phyloP scores from a whole-genome alignment of 371 early-diverging fungal genomes.

The Gilbertella persicaria region DNA sequence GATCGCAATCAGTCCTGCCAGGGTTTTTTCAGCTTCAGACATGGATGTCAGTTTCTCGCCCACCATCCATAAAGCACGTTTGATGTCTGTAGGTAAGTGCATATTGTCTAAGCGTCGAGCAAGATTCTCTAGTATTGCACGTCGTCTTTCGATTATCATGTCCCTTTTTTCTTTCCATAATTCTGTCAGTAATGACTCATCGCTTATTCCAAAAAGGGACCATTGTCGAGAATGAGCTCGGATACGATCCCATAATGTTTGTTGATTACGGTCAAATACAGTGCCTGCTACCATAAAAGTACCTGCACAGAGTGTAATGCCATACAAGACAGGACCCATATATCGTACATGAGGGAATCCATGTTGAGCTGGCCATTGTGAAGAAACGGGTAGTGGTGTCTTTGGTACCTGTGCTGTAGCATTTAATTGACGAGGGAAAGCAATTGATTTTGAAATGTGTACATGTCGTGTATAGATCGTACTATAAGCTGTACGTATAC shows the following conservation, averaged over 20 bases:
- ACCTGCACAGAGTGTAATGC: conserved; percentile 8
- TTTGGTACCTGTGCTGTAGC: too few species aligned
- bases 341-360: conserved; percentile 21
- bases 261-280: conserved; percentile 27
- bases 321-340: conserved; percentile 21
- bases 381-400: background rate
- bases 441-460: too few species aligned
- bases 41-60: conserved; percentile 44
- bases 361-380: background rate
- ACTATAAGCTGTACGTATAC: too few species aligned
- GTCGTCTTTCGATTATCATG: conserved; percentile 12
- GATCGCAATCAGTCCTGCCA: conserved; percentile 63
- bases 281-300: conserved; percentile 25
- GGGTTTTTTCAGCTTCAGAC: conserved; percentile 53
- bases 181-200: conserved; percentile 7
- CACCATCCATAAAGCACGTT: conserved; percentile 43
- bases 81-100: conserved; percentile 45
- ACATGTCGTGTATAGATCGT: too few species aligned
- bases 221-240: conserved; percentile 14
- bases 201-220: conserved; percentile 18
- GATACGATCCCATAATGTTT: conserved; percentile 26
- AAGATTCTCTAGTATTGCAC: conserved; percentile 10
- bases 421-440: too few species aligned
- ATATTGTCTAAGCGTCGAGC: conserved; percentile 3
- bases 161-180: conserved; percentile 21